These are phyloP conservation scores for Cladosporium oxysporum DNA, from an alignment of 2,329 filamentous ascomycete genomes.

Conservation along the genomic window DNA sequence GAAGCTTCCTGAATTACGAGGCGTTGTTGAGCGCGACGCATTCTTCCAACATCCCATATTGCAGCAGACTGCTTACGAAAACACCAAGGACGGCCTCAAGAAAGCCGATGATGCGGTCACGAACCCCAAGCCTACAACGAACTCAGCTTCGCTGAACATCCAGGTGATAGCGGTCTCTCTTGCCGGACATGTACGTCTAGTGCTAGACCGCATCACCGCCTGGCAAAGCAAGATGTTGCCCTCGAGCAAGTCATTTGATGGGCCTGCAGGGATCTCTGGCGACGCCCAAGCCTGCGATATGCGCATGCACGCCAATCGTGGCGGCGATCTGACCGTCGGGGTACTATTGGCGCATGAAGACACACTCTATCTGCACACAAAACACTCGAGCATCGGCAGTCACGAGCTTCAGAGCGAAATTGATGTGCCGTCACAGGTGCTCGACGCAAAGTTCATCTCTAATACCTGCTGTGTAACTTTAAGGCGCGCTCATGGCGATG, in stretches of 20 bases:
- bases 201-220: conserved; percentile 42
- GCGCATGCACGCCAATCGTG: conserved; percentile 6
- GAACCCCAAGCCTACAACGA: neutral
- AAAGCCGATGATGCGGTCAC: conserved; percentile 21
- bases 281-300: conserved; percentile 10
- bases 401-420: neutral
- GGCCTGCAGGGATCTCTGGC: neutral
- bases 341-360: conserved; percentile 3
- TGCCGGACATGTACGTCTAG: conserved; percentile 25
- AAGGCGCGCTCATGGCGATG: neutral
- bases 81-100: conserved; percentile 24
- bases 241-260: neutral
- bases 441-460: conserved; percentile 20
- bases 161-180: conserved; percentile 31
- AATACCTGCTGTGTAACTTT: neutral
- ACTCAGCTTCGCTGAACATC: conserved; percentile 29
- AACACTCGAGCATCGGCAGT: conserved; percentile 5
- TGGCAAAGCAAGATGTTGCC: conserved; percentile 44
- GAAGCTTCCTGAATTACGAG: conserved; percentile 46
- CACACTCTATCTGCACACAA: conserved; percentile 2
- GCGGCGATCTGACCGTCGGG: conserved; percentile 5
- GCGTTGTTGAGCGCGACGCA: conserved; percentile 22
- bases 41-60: conserved; percentile 25
- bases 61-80: conserved; percentile 26
- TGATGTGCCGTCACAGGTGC: neutral